Conservation (phyloP, 805 yeast genomes). For the Starmerella asiatica region DNA sequence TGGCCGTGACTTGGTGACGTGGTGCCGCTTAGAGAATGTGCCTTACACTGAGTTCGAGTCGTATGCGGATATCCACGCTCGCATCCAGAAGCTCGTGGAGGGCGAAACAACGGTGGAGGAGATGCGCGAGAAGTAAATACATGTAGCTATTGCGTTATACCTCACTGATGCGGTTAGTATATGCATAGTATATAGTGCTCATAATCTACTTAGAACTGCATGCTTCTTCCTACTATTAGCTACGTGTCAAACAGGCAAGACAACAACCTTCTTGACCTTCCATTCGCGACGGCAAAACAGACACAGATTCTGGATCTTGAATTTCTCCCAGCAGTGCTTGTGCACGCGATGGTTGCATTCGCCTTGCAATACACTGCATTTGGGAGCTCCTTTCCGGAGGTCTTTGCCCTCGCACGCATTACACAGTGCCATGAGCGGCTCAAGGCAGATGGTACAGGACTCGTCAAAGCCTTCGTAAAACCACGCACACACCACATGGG, state of each 20-base stretch:
- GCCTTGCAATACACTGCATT: slow-evolving; percentile 5
- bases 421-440: slow-evolving; percentile 11
- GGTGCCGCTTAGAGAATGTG: slow-evolving; percentile 64
- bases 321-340: slow-evolving; percentile 7
- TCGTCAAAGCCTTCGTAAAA: slow-evolving; percentile 4
- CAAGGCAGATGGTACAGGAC: slow-evolving; percentile 8
- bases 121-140: slow-evolving; percentile 11
- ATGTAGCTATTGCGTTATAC: too few species aligned
- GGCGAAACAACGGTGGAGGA: slow-evolving; percentile 26
- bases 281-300: too few species aligned
- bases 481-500: slow-evolving; percentile 5
- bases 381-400: not conserved
- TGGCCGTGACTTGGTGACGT: slow-evolving; percentile 79
- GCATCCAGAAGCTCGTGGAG: slow-evolving; percentile 42
- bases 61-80: slow-evolving; percentile 59
- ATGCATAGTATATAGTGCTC: not conserved
- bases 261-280: too few species aligned
- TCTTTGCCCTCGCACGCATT: slow-evolving; percentile 4
- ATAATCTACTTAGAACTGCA: too few species aligned
- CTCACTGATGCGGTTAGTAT: not conserved
- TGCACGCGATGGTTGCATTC: slow-evolving; percentile 11
- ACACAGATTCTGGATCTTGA: not conserved
- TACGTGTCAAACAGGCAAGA: too few species aligned
- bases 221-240: too few species aligned
- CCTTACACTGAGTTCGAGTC: slow-evolving; percentile 74